These are phyloP conservation scores for Alnus rubra DNA, from an alignment of 306 rosid species.

Conservation along the genomic window DNA sequence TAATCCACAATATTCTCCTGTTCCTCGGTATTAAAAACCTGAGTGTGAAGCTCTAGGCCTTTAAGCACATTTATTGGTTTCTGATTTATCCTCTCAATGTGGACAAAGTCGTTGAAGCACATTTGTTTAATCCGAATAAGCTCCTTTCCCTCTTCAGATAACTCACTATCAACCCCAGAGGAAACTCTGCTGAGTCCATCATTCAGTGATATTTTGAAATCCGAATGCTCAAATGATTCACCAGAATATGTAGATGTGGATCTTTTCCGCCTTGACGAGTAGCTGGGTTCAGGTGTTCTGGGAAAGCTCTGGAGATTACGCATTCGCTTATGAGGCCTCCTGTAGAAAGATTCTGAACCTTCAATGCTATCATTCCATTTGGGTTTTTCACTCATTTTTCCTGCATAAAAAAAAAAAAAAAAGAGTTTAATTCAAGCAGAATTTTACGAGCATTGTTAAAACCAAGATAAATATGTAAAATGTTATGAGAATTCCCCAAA, in stretches of 20 bases:
- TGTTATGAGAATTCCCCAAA: too few species aligned
- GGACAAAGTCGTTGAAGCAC: conserved; percentile 22
- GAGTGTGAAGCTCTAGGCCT: conserved; percentile 51
- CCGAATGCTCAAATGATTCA: conserved; percentile 12
- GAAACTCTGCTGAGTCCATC: conserved; percentile 35
- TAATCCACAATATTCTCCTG: conserved; percentile 42
- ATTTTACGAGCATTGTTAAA: too few species aligned
- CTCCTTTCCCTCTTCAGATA: conserved; percentile 39
- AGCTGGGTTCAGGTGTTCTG: conserved; percentile 16
- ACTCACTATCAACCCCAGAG: conserved; percentile 13
- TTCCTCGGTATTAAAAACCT: conserved; percentile 49
- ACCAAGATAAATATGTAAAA: too few species aligned
- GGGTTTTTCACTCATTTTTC: not conserved
- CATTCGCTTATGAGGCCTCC: conserved; percentile 7
- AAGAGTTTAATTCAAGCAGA: too few species aligned
- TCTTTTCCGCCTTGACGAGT: not conserved
- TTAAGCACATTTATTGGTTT: conserved; percentile 36
- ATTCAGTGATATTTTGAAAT: conserved; percentile 8
- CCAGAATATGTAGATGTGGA: not conserved
- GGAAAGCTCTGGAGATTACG: not conserved
- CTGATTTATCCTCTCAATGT: conserved; percentile 31
- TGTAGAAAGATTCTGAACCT: conserved; percentile 8
- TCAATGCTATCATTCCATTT: not conserved
- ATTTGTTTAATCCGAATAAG: conserved; percentile 27
- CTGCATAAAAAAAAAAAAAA: not conserved